These are phyloP conservation scores for Plantago ovata DNA, from an alignment of 257 asterid genomes.

Conservation along the genomic window DNA sequence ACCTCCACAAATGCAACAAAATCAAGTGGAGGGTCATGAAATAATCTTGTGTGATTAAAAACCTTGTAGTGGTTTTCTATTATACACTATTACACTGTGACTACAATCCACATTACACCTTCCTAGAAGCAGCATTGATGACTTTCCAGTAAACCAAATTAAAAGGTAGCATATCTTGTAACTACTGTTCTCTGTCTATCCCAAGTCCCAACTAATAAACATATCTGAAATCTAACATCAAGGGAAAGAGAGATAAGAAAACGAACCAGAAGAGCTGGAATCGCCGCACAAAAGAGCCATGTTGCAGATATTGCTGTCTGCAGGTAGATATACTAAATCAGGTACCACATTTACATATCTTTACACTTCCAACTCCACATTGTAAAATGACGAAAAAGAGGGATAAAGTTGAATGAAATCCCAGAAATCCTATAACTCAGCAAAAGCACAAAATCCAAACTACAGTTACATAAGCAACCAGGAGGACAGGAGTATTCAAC, in stretches of 20 bases:
- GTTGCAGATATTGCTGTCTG: conserved; percentile 90
- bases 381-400: not conserved
- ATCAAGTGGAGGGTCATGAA: conserved; percentile 2
- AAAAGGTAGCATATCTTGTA: too few relatives aligned
- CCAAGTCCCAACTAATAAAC: too few relatives aligned
- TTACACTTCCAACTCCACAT: too few relatives aligned
- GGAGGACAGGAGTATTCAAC: too few relatives aligned
- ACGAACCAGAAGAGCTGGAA: conserved; percentile 83
- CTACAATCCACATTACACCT: too few relatives aligned
- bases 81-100: too few relatives aligned
- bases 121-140: too few relatives aligned
- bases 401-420: not conserved
- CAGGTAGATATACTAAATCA: conserved; percentile 9
- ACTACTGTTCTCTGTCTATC: too few relatives aligned
- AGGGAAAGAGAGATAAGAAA: conserved; percentile 7
- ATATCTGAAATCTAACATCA: not conserved
- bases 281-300: conserved; percentile 79
- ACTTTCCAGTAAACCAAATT: too few relatives aligned
- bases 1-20: conserved; percentile 17
- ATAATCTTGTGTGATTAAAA: not conserved
- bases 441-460: not conserved
- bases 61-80: not conserved
- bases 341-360: too few relatives aligned
- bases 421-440: not conserved
- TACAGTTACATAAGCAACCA: too few relatives aligned